Evolutionary conservation across 129 eudicot genomes (phyloP).

Genomic region (Helianthus tuberosus): DNA sequence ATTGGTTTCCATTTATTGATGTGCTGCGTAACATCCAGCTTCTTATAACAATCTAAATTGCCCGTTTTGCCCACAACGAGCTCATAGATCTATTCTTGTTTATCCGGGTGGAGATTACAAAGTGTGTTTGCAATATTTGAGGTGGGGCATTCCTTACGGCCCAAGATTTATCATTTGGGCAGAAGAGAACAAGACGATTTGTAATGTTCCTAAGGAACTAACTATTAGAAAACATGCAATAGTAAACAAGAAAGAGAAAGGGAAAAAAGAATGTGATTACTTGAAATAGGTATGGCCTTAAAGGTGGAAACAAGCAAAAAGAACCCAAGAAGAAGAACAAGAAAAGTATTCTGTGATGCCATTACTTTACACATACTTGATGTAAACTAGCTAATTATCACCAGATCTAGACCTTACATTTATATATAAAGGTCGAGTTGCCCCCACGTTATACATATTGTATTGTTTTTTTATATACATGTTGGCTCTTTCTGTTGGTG

Average conservation of each 20-base stretch:
- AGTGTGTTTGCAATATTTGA: too few species aligned
- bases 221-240: too few species aligned
- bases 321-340: constrained; percentile 40
- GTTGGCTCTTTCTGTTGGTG: constrained; percentile 6
- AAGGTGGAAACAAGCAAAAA: constrained; percentile 29
- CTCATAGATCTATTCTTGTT: too few species aligned
- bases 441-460: constrained; percentile 13
- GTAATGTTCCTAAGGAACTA: too few species aligned
- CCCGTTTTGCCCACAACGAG: too few species aligned
- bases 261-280: constrained; percentile 34
- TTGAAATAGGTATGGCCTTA: constrained; percentile 57
- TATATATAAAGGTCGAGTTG: constrained; percentile 20
- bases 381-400: background rate
- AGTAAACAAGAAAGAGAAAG: background rate
- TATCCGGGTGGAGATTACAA: too few species aligned
- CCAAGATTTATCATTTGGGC: too few species aligned
- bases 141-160: too few species aligned
- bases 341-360: constrained; percentile 28
- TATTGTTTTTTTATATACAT: constrained; percentile 4
- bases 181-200: too few species aligned
- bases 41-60: too few species aligned
- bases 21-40: background rate
- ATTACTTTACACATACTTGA: constrained; percentile 31
- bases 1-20: background rate
- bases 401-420: constrained; percentile 1